These are phyloP conservation scores for Blastobotrys buckinghamii DNA, from an alignment of 1,139 yeast genomes.

Conservation along the genomic window DNA sequence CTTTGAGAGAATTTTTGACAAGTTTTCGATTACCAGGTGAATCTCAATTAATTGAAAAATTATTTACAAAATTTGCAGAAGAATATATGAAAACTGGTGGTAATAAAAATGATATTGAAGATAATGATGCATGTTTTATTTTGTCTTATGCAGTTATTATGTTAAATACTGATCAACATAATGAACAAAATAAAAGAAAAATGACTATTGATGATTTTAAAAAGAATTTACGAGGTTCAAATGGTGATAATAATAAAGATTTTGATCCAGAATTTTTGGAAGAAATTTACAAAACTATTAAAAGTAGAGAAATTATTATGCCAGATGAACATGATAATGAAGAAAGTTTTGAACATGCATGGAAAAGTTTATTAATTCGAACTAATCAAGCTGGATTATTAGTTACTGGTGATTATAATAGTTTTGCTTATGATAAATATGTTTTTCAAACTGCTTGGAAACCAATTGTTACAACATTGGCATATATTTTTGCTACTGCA, in stretches of 20 bases:
- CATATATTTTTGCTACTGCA: slow-evolving; percentile 79
- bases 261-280: slow-evolving; percentile 70
- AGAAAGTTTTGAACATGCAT: slow-evolving; percentile 87
- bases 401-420: slow-evolving; percentile 5
- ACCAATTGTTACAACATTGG: slow-evolving; percentile 59
- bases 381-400: slow-evolving; percentile 29
- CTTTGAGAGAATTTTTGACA: slow-evolving; percentile 72
- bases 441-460: slow-evolving; percentile 60
- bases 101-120: slow-evolving; percentile 33
- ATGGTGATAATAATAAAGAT: slow-evolving; percentile 52
- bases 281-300: slow-evolving; percentile 73
- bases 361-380: slow-evolving; percentile 73
- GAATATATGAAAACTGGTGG: slow-evolving; percentile 51
- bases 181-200: slow-evolving; percentile 64
- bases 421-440: slow-evolving; percentile 51
- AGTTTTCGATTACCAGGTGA: slow-evolving; percentile 95
- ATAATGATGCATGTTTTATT: slow-evolving; percentile 91
- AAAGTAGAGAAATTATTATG: slow-evolving; percentile 87
- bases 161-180: slow-evolving; percentile 90
- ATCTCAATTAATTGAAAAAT: slow-evolving; percentile 90
- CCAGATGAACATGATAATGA: slow-evolving; percentile 91
- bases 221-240: slow-evolving; percentile 73
- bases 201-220: slow-evolving; percentile 85
- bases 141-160: slow-evolving; percentile 87
- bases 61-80: slow-evolving; percentile 80